A percentile compares a stretch with the other conserved stretches of the same genome.
phyloP scores from a whole-genome alignment of 805 yeast species.

The Wickerhamomyces xylosicus region DNA sequence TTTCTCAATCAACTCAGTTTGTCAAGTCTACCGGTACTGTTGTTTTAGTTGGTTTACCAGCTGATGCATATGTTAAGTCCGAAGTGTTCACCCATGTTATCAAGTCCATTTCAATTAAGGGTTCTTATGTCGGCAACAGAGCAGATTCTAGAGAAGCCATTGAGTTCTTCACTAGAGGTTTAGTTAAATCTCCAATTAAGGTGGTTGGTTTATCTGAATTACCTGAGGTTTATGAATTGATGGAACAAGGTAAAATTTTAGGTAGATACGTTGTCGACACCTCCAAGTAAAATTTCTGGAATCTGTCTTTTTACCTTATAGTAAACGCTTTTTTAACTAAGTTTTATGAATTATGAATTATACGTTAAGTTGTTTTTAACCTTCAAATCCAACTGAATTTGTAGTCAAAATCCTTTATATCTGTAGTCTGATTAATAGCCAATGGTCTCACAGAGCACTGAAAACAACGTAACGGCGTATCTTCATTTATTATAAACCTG shows the following conservation, averaged over 20 bases:
- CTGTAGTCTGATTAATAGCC: too few species aligned
- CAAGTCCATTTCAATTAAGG: conserved; percentile 58
- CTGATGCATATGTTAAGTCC: conserved; percentile 58
- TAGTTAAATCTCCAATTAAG: conserved; percentile 53
- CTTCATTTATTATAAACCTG: too few species aligned
- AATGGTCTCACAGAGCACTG: too few species aligned
- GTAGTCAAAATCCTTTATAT: too few species aligned
- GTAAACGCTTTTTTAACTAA: too few species aligned
- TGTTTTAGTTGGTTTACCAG: conserved; percentile 68
- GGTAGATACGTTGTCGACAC: conserved; percentile 61
- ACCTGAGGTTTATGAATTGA: conserved; percentile 41
- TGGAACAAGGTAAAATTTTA: conserved; percentile 53
- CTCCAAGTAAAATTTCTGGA: conserved; percentile 30
- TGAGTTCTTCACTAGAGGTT: conserved; percentile 60
- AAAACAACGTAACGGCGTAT: too few species aligned
- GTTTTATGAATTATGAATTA: too few species aligned
- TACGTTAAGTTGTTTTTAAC: too few species aligned
- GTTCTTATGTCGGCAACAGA: conserved; percentile 84
- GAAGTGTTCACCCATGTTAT: conserved; percentile 64
- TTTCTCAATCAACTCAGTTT: conserved; percentile 46
- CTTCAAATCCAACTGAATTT: too few species aligned
- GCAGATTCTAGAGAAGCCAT: conserved; percentile 72
- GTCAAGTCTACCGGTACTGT: conserved; percentile 59
- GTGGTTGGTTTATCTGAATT: conserved; percentile 46
- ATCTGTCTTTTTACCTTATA: too few species aligned